These are phyloP conservation scores for Colletotrichum sp. DNA, from an alignment of 2,329 filamentous ascomycete genomes.

Conservation along the genomic window DNA sequence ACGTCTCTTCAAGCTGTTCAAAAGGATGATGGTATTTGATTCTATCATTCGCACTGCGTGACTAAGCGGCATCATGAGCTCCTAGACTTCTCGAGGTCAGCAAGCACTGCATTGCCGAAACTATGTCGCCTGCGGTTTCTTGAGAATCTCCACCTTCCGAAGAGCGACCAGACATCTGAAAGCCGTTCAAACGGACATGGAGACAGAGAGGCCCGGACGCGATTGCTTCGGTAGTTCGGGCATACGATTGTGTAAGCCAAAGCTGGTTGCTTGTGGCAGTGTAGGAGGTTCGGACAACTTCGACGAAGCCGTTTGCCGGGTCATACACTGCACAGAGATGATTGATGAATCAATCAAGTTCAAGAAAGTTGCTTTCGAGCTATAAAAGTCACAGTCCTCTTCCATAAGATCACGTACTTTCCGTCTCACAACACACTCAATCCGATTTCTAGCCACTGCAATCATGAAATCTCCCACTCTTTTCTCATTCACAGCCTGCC, in stretches of 20 bases:
- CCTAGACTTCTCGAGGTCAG: neutral
- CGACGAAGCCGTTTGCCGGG: neutral
- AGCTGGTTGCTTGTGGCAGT: accelerated
- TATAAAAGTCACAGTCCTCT: neutral
- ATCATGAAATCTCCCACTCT: neutral
- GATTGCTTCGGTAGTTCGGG: neutral
- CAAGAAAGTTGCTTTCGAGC: neutral
- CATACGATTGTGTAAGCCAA: accelerated
- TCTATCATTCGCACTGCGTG: accelerated
- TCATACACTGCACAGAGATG: accelerated
- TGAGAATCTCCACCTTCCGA: neutral
- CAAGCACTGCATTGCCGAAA: neutral
- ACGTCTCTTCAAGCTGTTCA: accelerated
- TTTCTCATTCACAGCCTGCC: neutral
- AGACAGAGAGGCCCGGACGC: accelerated
- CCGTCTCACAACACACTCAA: neutral
- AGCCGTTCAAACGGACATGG: neutral
- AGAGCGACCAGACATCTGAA: accelerated
- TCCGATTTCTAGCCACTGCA: neutral
- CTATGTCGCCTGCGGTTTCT: accelerated
- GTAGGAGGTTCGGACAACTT: accelerated
- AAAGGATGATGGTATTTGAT: accelerated
- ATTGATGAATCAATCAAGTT: accelerated
- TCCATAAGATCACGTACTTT: neutral
- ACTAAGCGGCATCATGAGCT: neutral